Evolutionary conservation across 495 filamentous ascomycete species (phyloP).

Genomic region (Penicillium egyptiacum): DNA sequence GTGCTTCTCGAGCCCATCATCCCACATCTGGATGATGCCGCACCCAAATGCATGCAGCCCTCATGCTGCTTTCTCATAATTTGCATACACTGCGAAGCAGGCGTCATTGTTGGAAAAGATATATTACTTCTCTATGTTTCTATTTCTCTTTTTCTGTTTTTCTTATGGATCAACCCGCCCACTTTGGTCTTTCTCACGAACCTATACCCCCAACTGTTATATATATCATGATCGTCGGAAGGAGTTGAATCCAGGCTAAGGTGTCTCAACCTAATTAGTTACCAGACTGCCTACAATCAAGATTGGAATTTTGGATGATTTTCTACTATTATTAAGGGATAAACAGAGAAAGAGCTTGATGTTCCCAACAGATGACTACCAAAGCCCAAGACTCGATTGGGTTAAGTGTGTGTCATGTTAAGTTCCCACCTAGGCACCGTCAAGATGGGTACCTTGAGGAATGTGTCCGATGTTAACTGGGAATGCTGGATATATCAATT

Average conservation of each 20-base stretch:
- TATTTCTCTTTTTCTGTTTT: background rate
- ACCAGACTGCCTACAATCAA: slow-evolving; percentile 9
- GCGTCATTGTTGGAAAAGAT: slow-evolving; percentile 12
- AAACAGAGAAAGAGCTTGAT: too few relatives aligned
- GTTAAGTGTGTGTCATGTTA: background rate
- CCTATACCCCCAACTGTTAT: slow-evolving; percentile 14
- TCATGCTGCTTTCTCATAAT: slow-evolving; percentile 7
- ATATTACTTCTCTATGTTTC: background rate
- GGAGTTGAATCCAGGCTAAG: slow-evolving; percentile 3
- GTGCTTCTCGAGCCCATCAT: slow-evolving; percentile 1
- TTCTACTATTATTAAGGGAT: too few relatives aligned
- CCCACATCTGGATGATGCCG: background rate
- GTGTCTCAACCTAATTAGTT: background rate
- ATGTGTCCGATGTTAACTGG: slow-evolving; percentile 8
- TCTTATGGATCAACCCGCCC: slow-evolving; percentile 2
- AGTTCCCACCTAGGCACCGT: background rate
- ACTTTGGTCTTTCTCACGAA: slow-evolving; percentile 1
- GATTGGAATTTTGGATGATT: background rate
- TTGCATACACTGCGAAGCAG: slow-evolving; percentile 7
- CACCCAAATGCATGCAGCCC: slow-evolving; percentile 7
- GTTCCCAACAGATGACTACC: background rate
- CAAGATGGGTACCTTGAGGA: background rate
- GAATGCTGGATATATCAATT: background rate
- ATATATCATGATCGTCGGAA: slow-evolving; percentile 10
- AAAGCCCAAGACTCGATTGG: background rate